Evolutionary conservation across 2,329 filamentous ascomycete species (phyloP), one percentile per base, ranked within the genome.

Genomic region (Colletotrichum sp.): DNA sequence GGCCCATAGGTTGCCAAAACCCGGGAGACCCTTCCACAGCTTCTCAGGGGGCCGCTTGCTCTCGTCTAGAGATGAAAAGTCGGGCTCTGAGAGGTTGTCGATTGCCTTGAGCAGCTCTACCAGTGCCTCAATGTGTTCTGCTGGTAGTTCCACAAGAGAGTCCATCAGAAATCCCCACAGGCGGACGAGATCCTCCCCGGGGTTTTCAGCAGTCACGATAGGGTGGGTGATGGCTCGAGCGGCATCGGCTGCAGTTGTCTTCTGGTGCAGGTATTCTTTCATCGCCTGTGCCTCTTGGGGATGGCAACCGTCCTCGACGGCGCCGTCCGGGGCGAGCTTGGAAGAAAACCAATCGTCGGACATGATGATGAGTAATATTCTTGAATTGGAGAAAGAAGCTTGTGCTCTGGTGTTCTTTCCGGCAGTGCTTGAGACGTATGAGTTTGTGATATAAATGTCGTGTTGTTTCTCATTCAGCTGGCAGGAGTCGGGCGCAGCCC

Each of bases 341-440:
- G 34, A 30, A 21, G 61, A 28, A 48, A 65, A 65, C 61, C 61
- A 65, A 18, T 9, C 1, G 15, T 65, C 32, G 16, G 34, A 65
- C 61, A 65, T 65, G 6, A 13, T 28, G 13, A 0, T 28, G 1
- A 0, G 34, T 28, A 8, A 7, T 26, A 10, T 1, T 12, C 5
- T 43, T 28, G 21, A 43, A n/a, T 5, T 38, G 5, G 0, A 16
- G 34, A 5, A 26, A 16, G 3, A 12, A 18, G 2, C 0, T 0
- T 7, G 8, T 34, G 21, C 21, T 8, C 13, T 13, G 9, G 61
- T n/a, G 16, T 13, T 52, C 21, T 48, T 65, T 9, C 6, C 0
- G 5, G 34, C 8, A 65, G 61, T 24, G 3, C 0, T 65, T 2
- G 3, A 16, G 61, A 26, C 34, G 34, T 9, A 65, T 65, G 30